phyloP scores from a whole-genome alignment of 176 grass and related monocot species.

The Musa acuminata region DNA sequence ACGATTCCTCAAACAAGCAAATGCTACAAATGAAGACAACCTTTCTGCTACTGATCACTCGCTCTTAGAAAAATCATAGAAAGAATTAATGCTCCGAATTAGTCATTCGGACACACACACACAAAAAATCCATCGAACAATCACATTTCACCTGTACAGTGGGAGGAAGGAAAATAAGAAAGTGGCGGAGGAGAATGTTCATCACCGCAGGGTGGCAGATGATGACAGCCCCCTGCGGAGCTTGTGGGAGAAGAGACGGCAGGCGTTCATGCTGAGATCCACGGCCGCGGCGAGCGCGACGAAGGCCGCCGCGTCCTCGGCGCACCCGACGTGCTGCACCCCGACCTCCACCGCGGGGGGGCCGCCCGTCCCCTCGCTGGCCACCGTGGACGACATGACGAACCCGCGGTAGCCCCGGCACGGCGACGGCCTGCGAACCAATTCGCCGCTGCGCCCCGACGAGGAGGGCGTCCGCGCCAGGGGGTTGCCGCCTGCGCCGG shows the following conservation, averaged over 20 bases:
- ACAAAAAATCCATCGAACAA: no score
- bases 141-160: no score
- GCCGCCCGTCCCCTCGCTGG: constrained; percentile 44
- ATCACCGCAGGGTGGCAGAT: neutral
- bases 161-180: no score
- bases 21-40: no score
- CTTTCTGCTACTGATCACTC: no score
- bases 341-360: constrained; percentile 74
- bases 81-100: no score
- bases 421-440: constrained; percentile 43
- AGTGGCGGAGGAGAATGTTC: neutral
- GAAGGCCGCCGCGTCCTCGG: constrained; percentile 84
- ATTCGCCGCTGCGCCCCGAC: constrained; percentile 67
- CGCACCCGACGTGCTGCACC: constrained; percentile 53
- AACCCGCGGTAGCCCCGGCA: constrained; percentile 63
- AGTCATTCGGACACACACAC: no score
- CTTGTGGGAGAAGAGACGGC: constrained; percentile 75
- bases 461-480: constrained; percentile 42
- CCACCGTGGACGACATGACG: constrained; percentile 61
- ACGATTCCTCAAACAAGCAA: no score
- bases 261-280: constrained; percentile 93
- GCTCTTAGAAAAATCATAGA: no score
- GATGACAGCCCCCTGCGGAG: constrained; percentile 62
- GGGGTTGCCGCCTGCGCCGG: constrained; percentile 29
- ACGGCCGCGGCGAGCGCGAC: constrained; percentile 74